Percentiles rank a stretch among this genome's conserved stretches.
Evolutionary conservation across 371 early-diverging fungal species (phyloP).

Genomic region (Mortierella sp.): DNA sequence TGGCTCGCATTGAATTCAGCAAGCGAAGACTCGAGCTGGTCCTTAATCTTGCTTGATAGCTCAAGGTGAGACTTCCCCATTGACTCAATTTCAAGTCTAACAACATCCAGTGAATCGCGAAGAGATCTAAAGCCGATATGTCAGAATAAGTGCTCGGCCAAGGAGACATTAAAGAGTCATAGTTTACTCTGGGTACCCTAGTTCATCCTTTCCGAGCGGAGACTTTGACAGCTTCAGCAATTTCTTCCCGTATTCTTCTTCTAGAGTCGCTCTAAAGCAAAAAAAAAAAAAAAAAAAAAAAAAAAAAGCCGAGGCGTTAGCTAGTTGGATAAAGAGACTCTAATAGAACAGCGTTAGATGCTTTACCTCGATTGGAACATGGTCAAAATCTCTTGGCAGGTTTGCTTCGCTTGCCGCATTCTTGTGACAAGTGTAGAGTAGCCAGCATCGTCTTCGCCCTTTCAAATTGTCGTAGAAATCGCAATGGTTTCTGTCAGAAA

Average conservation of each 20-base stretch:
- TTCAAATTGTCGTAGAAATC: neutral
- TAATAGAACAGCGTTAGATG: neutral
- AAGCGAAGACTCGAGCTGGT: slow-evolving; percentile 77
- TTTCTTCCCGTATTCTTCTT: slow-evolving; percentile 90
- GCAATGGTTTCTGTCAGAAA: neutral
- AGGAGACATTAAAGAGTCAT: too few species aligned
- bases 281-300: neutral
- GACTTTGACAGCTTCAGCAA: slow-evolving; percentile 80
- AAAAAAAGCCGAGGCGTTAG: neutral
- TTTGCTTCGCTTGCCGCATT: slow-evolving; percentile 87
- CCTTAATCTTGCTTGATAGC: slow-evolving; percentile 80
- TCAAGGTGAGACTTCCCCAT: slow-evolving; percentile 82
- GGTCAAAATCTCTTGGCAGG: slow-evolving; percentile 78
- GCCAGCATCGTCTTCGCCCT: slow-evolving; percentile 91
- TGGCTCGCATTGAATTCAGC: slow-evolving; percentile 84
- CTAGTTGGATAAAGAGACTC: neutral
- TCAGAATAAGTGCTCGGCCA: neutral
- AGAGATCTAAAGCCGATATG: slow-evolving; percentile 62
- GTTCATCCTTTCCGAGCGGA: slow-evolving; percentile 86
- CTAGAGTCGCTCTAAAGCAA: slow-evolving; percentile 72
- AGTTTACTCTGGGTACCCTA: slow-evolving; percentile 68
- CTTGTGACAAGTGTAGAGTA: slow-evolving; percentile 82
- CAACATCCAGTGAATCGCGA: slow-evolving; percentile 70
- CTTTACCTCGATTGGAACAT: slow-evolving; percentile 61
- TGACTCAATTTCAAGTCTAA: slow-evolving; percentile 83